A percentile compares a stretch with the other conserved stretches of the same genome.
These are phyloP conservation scores for Seiridium unicorne DNA, from an alignment of 2,329 filamentous ascomycete species.

Conservation along the genomic window DNA sequence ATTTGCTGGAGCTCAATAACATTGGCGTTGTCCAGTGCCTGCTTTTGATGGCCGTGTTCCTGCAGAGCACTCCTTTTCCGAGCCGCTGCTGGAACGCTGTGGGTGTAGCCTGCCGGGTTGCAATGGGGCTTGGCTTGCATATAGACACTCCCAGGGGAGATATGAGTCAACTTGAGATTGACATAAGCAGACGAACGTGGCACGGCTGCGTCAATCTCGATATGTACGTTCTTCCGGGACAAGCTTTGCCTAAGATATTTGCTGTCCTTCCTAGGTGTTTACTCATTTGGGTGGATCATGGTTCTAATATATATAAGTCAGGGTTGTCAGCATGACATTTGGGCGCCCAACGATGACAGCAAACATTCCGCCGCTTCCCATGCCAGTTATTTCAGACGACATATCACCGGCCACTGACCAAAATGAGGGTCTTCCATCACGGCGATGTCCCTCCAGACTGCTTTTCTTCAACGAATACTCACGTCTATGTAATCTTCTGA, in stretches of 20 bases:
- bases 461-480: neutral
- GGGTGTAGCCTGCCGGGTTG: neutral
- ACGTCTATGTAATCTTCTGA: neutral
- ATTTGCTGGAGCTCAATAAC: neutral
- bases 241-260: neutral
- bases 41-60: neutral
- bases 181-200: neutral
- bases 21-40: neutral
- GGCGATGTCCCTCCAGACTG: neutral
- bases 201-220: neutral
- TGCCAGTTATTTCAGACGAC: neutral
- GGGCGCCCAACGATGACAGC: neutral
- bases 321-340: neutral
- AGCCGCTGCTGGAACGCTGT: neutral
- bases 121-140: neutral
- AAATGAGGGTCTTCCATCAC: neutral
- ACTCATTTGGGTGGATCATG: no score
- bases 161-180: neutral
- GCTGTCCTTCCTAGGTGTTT: neutral
- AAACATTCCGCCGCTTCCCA: neutral
- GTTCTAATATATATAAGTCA: neutral
- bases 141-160: neutral
- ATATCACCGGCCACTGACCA: neutral
- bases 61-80: slow-evolving; percentile 1
- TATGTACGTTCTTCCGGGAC: neutral